Base-by-base conservation (phyloP, 305 asterid species). In the Nicotiana rustica region DNA sequence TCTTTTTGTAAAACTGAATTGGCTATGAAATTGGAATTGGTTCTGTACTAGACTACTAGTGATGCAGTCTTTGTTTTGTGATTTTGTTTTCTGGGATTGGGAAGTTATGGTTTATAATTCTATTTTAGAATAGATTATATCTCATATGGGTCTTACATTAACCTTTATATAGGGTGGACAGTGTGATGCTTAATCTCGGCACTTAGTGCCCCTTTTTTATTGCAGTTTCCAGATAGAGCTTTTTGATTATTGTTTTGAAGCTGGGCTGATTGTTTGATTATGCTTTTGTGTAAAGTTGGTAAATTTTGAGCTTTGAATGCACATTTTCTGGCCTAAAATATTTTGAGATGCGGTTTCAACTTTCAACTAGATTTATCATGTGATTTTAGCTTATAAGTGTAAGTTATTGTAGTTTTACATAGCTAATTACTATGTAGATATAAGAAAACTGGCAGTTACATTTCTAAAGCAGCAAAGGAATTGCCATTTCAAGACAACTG, bases 11-110 rank as follows among this genome's bases (percentile, higher is more conserved):
- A 15, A 52, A 29, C 15, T 52, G 14, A 4, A 29, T 55, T 44
- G 17, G n/a, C 8, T 52, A 4, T 76, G 80, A 76, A 21, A 15
- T 76, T 52, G 64, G 79, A 29, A 49, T 52, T 49, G 80, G 29
- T 29, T 2, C 64, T 52, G 5, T 52, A 15, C 57, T 44, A 44
- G 52, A 3, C 59, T 55, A 14, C 6, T 4, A 13, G 44, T 9
- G 29, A 35, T n/a, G n/a, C 14, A 6, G 14, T 17, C 4, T 8
- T 68, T 68, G 31, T 68, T 68, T 68, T 35, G 55, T 19, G 8
- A 9, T 35, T 68, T 68, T n/a, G 12, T 17, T 17, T 2, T 17
- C 3, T 36, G 17, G 55, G 55, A n/a, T 17, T 17, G 31, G 10
- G 12, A 66, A 10, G 25, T 6, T 2, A 35, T 8, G 55, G 18